These are phyloP conservation scores for Torulaspora indica DNA, from an alignment of 805 yeast genomes.

Conservation along the genomic window DNA sequence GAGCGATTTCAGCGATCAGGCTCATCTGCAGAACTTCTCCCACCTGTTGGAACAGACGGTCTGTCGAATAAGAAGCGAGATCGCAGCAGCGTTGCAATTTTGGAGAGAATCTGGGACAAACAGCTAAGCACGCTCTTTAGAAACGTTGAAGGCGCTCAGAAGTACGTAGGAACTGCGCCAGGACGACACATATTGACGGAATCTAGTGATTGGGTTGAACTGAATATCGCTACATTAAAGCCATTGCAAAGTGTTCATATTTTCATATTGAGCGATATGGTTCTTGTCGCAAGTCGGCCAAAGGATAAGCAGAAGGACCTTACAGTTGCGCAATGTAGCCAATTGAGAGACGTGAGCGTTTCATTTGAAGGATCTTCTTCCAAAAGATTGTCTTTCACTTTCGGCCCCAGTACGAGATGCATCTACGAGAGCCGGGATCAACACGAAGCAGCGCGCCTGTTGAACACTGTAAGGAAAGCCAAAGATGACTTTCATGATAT, in stretches of 20 bases:
- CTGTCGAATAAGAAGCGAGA: constrained; percentile 39
- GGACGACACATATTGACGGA: constrained; percentile 79
- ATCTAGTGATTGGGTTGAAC: constrained; percentile 79
- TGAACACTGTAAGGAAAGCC: constrained; percentile 55
- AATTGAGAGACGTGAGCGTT: constrained; percentile 56
- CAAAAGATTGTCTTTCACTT: constrained; percentile 21
- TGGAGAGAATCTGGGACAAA: constrained; percentile 77
- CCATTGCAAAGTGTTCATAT: constrained; percentile 71
- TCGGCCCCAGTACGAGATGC: constrained; percentile 15
- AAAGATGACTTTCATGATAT: constrained; percentile 56
- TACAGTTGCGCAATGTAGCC: constrained; percentile 76
- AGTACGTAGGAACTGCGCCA: constrained; percentile 64
- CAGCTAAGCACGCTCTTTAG: constrained; percentile 66
- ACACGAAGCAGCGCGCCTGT: constrained; percentile 39
- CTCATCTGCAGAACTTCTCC: constrained; percentile 21
- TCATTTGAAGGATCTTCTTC: constrained; percentile 28
- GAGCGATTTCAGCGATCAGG: constrained; percentile 4
- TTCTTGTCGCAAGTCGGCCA: constrained; percentile 64
- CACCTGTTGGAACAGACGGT: constrained; percentile 20
- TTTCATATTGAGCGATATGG: constrained; percentile 69
- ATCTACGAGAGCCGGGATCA: constrained; percentile 27
- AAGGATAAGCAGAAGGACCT: constrained; percentile 39
- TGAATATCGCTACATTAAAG: constrained; percentile 81
- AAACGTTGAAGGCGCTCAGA: constrained; percentile 89
- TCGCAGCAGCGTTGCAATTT: constrained; percentile 62